Evolutionary conservation across 495 filamentous ascomycete genomes (phyloP), one percentile per base, ranked within the genome.

Genomic region (Annulohypoxylon nitens): DNA sequence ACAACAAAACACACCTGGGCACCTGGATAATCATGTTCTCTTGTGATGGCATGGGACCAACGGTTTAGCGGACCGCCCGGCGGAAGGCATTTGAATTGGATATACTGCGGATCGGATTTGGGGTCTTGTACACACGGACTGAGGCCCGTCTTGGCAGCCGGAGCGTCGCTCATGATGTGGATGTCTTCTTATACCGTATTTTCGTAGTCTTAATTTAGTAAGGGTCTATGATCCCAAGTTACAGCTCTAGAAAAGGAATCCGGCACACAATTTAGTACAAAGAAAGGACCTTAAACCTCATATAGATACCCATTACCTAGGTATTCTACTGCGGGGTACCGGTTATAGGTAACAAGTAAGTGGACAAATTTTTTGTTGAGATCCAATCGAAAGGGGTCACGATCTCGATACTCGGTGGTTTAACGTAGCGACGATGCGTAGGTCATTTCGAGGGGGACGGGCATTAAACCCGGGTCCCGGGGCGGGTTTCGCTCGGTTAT

Each of bases 11-110:
- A 34, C 78, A 93, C 93, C 87, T 96, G 92, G 37, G 96, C 95
- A 1, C 93, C 96, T 3, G 96, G 96, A 76, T 92, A 99, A 76
- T 98, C 94, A 91, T 98, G 93, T 20, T 87, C 93, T 25, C 78
- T 75, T 4, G 84, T 86, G 54, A 86, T 59, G n/a, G 67, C 71
- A 4, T 82, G 79, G 9, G 84, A 86, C 83, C 83, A 86, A 12
- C 84, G 81, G 69, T 86, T 86, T 30, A 86, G 75, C 20, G 80
- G 72, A 0, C 81, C 82, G 3, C 83, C 82, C 2, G 83, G 71
- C 0, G 83, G 80, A 2, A 85, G 76, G 26, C 71, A 72, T 59
- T 81, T 68, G 74, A 83, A 86, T 58, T 83, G 78, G 64, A 85
- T 75, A 74, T 86, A 86, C 23, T 86, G 77, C 23, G 75, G 78